Percentiles rank a stretch among this genome's conserved stretches.
phyloP scores from a whole-genome alignment of 2,329 filamentous ascomycete genomes.

The Didymella pinodella region DNA sequence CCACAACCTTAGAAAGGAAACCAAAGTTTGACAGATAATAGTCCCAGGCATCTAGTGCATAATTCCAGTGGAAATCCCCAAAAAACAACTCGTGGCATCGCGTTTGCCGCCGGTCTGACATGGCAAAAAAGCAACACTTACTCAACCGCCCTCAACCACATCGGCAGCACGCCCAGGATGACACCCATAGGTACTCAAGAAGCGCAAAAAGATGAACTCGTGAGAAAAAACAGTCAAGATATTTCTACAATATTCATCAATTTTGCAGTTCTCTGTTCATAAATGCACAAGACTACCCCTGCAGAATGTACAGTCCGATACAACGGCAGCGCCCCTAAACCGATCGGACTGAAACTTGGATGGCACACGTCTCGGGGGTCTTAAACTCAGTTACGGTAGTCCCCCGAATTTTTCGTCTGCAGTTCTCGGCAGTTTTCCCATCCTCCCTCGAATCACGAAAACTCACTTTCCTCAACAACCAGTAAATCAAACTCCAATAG shows the following conservation, averaged over 20 bases:
- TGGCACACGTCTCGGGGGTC: neutral
- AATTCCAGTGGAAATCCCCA: neutral
- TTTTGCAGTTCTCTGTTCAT: too few relatives aligned
- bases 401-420: too few relatives aligned
- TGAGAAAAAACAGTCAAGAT: neutral
- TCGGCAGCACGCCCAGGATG: neutral
- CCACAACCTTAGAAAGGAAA: neutral
- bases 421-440: neutral
- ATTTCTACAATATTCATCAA: too few relatives aligned
- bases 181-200: neutral
- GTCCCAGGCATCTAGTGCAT: neutral
- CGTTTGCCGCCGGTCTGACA: neutral
- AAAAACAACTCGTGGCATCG: neutral
- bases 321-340: neutral
- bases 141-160: neutral
- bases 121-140: neutral
- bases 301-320: neutral
- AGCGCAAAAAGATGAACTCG: neutral
- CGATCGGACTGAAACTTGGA: neutral
- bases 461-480: neutral
- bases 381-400: neutral
- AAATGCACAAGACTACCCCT: neutral
- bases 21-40: neutral
- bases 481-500: fast-evolving
- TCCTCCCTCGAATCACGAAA: too few relatives aligned